These are phyloP conservation scores for Dacryopinax primogenitus DNA, from an alignment of 768 basidiomycete genomes.

Conservation along the genomic window DNA sequence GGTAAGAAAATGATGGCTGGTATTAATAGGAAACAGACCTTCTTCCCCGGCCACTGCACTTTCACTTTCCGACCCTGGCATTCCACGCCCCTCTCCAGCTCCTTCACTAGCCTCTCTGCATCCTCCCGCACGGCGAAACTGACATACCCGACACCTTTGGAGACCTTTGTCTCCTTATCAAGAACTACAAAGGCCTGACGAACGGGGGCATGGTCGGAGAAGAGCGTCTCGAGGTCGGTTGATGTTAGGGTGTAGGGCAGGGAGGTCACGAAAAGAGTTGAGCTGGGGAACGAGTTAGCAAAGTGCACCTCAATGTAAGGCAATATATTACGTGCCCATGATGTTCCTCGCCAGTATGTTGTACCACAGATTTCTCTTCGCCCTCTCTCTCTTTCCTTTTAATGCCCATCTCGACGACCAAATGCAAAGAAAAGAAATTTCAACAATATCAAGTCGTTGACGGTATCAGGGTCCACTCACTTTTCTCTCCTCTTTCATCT, in stretches of 20 bases:
- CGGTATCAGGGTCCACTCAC: neutral
- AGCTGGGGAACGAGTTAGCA: slow-evolving; percentile 29
- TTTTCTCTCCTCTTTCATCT: neutral
- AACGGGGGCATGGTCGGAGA: slow-evolving; percentile 92
- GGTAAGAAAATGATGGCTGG: too few relatives aligned
- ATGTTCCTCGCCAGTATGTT: neutral
- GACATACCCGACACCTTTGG: slow-evolving; percentile 95
- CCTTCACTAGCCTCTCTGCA: slow-evolving; percentile 58
- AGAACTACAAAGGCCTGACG: slow-evolving; percentile 87
- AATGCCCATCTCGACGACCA: neutral
- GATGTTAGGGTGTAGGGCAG: slow-evolving; percentile 84
- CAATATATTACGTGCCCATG: neutral
- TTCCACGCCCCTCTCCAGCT: slow-evolving; percentile 47
- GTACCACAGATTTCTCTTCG: neutral
- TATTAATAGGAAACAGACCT: too few relatives aligned
- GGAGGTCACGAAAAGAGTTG: slow-evolving; percentile 88
- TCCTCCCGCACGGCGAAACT: slow-evolving; percentile 84
- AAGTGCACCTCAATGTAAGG: neutral
- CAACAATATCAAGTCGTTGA: neutral
- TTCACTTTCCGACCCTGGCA: slow-evolving; percentile 58
- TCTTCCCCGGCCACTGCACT: slow-evolving; percentile 27
- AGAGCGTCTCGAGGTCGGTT: slow-evolving; percentile 78
- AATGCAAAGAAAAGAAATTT: neutral
- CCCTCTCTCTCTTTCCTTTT: slow-evolving; percentile 1
- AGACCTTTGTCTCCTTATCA: slow-evolving; percentile 56